Percentiles rank a stretch among this genome's conserved stretches.
phyloP scores from a whole-genome alignment of 2,329 filamentous ascomycete species.

The Clonostachys rosea region DNA sequence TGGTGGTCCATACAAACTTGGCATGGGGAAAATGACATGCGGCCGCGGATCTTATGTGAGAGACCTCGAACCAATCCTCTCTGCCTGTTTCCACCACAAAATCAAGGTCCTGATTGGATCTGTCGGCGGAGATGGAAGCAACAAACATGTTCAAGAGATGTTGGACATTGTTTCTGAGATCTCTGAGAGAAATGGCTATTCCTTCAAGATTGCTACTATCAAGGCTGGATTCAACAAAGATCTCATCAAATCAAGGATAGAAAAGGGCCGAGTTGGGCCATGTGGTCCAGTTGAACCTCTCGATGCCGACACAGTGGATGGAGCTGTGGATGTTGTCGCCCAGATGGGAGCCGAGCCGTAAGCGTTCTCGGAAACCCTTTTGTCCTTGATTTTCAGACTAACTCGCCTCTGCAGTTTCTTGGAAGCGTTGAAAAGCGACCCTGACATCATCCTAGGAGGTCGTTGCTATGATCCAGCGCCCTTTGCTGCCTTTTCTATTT shows the following conservation, averaged over 20 bases:
- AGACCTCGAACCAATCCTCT: slow-evolving; percentile 24
- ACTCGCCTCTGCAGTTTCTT: background rate
- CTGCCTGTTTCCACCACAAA: slow-evolving; percentile 12
- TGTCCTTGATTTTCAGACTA: no score
- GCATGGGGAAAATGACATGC: slow-evolving; percentile 27
- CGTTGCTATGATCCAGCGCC: slow-evolving; percentile 32
- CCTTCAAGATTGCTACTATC: slow-evolving; percentile 23
- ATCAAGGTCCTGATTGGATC: slow-evolving; percentile 24
- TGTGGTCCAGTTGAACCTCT: slow-evolving; percentile 26
- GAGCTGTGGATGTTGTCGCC: slow-evolving; percentile 11
- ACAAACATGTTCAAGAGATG: slow-evolving; percentile 31
- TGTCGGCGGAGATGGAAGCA: slow-evolving; percentile 30
- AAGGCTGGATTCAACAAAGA: slow-evolving; percentile 20
- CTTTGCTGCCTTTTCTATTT: slow-evolving; percentile 28
- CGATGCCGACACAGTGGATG: slow-evolving; percentile 10
- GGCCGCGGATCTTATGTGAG: slow-evolving; percentile 27
- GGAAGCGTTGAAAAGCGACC: slow-evolving; percentile 9
- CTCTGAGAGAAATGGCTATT: slow-evolving; percentile 14
- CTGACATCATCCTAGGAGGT: slow-evolving; percentile 21
- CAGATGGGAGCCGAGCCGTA: slow-evolving; percentile 15
- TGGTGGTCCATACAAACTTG: slow-evolving; percentile 27
- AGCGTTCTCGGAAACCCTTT: background rate
- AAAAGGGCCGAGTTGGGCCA: slow-evolving; percentile 12
- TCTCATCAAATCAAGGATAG: slow-evolving; percentile 17
- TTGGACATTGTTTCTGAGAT: slow-evolving; percentile 27